Base-by-base conservation (phyloP, 768 basidiomycete species). In the Tephrocybe sp. region DNA sequence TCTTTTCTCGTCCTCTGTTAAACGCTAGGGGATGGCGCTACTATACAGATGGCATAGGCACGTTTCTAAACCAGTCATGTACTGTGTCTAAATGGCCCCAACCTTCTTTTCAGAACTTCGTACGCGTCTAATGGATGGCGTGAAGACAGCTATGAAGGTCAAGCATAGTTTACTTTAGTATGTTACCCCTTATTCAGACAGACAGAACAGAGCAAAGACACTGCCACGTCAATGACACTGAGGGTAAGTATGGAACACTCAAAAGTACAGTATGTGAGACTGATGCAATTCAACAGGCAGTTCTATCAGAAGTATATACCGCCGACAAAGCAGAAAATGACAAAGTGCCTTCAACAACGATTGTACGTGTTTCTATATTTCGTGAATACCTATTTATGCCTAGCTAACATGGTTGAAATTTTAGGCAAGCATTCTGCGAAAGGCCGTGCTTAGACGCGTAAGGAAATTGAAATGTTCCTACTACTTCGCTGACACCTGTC, bases 141-240 rank as follows among this genome's bases (percentile, higher is more conserved):
- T 88, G 19, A 89, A 89, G 60, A 58, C 64, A 20, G 81, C 87
- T 8, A 80, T 89, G 82, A 89, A 84, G 78, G 86, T 85, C 33
- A n/a, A 56, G 58, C 16, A 30, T 14, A 34, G 20, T 26, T 23
- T 38, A 44, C 23, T 36, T n/a, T 23, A 49, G 22, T 35, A 17
- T 10, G 12, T 34, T 23, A 10, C 35, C 12, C 26, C 16, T 13
- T 39, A 31, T 52, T 59, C n/a, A 45, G 31, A 45, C 49, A 39
- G 20, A 12, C 53, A 17, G 26, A 12, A 17, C 62, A 88, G 87
- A 72, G 60, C 49, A 85, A 76, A 58, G 78, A 89, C 57, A 62
- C 72, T n/a, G 59, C 73, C 19, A 67, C 77, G 40, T 81, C 86
- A 16, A 84, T 74, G 38, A 78, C 79, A 20, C 65, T 83, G 56